Evolutionary conservation across 768 basidiomycete genomes (phyloP).

Genomic region (Lentinus tigrinus): DNA sequence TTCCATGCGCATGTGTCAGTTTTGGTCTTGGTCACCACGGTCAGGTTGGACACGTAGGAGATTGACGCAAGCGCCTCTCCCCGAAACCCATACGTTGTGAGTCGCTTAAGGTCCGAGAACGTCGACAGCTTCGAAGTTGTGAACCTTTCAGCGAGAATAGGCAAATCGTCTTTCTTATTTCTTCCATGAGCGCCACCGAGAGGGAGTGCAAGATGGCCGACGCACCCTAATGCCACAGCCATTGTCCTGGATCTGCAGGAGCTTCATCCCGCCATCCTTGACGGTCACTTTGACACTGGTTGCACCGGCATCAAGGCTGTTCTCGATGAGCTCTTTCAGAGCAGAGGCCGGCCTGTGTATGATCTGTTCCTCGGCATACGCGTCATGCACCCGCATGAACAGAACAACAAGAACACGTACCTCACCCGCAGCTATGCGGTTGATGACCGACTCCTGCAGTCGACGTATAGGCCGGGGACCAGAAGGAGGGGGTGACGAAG

Average conservation of each 20-base stretch:
- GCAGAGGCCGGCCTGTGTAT: constrained; percentile 92
- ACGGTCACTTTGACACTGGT: constrained; percentile 84
- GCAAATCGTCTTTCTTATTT: constrained; percentile 77
- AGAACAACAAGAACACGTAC: constrained; percentile 26
- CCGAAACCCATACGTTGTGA: constrained; percentile 93
- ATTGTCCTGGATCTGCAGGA: constrained; percentile 95
- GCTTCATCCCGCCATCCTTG: constrained; percentile 94
- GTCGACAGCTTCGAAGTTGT: constrained; percentile 90
- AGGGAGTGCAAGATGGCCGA: not conserved
- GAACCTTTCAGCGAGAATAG: constrained; percentile 90
- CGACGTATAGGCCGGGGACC: constrained; percentile 70
- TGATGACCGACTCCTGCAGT: constrained; percentile 81
- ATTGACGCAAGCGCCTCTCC: constrained; percentile 97
- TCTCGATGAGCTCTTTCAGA: constrained; percentile 94
- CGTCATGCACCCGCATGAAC: not conserved
- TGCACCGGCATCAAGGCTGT: constrained; percentile 89
- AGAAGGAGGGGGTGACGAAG: constrained; percentile 22
- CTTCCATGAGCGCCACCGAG: not conserved
- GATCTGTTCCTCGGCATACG: constrained; percentile 44
- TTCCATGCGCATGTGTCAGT: constrained; percentile 86
- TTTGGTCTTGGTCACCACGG: constrained; percentile 88
- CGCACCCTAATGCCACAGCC: constrained; percentile 90
- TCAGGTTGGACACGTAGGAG: constrained; percentile 88
- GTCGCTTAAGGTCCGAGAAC: constrained; percentile 81
- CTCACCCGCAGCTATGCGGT: constrained; percentile 78